phyloP scores from a whole-genome alignment of 2,329 filamentous ascomycete species.

The Cladophialophora bantiana region DNA sequence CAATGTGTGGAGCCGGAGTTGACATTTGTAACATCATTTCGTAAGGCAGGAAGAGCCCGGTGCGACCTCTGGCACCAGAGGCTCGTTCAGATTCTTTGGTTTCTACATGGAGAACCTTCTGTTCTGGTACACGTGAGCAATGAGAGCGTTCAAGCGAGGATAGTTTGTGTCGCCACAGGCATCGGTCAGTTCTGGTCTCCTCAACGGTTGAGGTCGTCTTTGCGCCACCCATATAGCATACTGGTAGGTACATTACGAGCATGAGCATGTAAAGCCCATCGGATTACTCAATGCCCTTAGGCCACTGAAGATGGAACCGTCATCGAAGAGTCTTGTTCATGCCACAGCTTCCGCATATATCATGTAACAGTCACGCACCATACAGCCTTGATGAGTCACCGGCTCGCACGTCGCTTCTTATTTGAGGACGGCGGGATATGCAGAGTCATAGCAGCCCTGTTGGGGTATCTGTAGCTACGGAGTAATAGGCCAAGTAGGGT shows the following conservation, averaged over 20 bases:
- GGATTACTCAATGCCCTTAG: not conserved
- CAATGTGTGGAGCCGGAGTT: slow-evolving; percentile 35
- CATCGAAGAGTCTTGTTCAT: not conserved
- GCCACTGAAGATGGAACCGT: not conserved
- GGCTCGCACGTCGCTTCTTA: not conserved
- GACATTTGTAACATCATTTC: not conserved
- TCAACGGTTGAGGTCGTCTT: not conserved
- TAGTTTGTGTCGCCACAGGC: not conserved
- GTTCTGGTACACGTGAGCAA: slow-evolving; percentile 9
- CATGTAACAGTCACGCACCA: not conserved
- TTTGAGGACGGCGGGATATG: not conserved
- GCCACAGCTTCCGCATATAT: not conserved
- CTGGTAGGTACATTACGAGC: not conserved
- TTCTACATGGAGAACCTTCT: not conserved
- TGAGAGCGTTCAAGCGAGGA: slow-evolving; percentile 31
- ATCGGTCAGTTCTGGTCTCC: not conserved
- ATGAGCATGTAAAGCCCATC: not conserved
- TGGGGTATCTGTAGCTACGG: not conserved
- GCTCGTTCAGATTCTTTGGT: not conserved
- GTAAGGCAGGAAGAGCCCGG: not conserved
- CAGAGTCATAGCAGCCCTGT: not conserved
- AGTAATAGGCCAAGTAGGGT: no score
- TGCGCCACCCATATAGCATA: not conserved
- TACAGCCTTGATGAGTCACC: not conserved
- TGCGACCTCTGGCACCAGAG: not conserved